A percentile compares a stretch with the other conserved stretches of the same genome.
Evolutionary conservation across 352 stramenopile genomes (phyloP).

Genomic region (Phytophthora palmivora): DNA sequence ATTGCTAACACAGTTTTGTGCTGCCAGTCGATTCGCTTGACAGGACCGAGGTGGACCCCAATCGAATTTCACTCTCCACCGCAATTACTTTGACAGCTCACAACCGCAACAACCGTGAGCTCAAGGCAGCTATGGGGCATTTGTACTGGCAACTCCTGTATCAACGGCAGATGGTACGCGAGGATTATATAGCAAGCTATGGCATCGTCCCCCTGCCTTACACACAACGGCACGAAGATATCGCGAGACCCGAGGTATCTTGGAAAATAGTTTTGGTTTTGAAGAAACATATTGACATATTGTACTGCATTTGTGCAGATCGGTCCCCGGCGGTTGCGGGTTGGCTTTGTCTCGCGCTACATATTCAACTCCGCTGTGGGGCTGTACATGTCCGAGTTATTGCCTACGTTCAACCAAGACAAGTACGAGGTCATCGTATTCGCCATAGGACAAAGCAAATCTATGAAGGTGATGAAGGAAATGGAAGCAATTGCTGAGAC

Average conservation of each 20-base stretch:
- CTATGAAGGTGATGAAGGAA: constrained; percentile 51
- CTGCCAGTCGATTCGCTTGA: constrained; percentile 41
- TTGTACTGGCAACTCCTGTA: constrained; percentile 66
- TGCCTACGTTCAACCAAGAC: constrained; percentile 54
- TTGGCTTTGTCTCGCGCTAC: constrained; percentile 77
- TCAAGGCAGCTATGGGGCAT: constrained; percentile 56
- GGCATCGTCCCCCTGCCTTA: constrained; percentile 50
- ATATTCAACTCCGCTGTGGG: constrained; percentile 60
- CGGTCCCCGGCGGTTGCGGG: constrained; percentile 44
- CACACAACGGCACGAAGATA: constrained; percentile 24
- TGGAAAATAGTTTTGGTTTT: background rate
- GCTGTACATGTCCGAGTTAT: constrained; percentile 69
- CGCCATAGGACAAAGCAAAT: constrained; percentile 64
- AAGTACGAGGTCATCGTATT: constrained; percentile 83
- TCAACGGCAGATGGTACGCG: constrained; percentile 37
- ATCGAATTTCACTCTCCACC: constrained; percentile 63
- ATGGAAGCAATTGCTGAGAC: constrained; percentile 63
- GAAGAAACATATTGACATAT: constrained; percentile 1
- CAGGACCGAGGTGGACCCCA: constrained; percentile 55
- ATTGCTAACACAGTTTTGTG: background rate
- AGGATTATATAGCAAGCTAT: constrained; percentile 57
- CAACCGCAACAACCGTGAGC: constrained; percentile 74
- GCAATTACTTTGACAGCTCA: constrained; percentile 64
- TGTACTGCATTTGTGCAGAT: constrained; percentile 27
- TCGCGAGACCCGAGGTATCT: constrained; percentile 28